Evolutionary conservation across 176 grass and related monocot species (phyloP), one percentile per base, ranked within the genome.

Genomic region (Ampelocalamus luodianensis): DNA sequence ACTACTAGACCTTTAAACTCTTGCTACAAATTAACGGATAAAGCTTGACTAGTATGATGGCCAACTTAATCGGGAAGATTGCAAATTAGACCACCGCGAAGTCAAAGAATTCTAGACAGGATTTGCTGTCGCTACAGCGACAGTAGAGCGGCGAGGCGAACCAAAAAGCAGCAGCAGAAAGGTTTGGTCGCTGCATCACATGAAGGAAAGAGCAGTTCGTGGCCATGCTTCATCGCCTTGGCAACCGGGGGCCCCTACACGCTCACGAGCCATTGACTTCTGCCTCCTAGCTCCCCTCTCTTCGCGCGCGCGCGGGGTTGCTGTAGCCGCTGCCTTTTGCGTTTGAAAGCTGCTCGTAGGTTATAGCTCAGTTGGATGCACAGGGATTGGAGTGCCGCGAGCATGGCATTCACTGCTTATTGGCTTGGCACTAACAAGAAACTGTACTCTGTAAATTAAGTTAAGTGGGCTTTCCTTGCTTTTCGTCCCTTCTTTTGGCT

Each of bases 101-200:
- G 87, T 60, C 81, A 74, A 79, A 16, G 68, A 68, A 68, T 85
- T 68, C 29, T 56, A 6, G 68, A 89, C 60, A 59, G 27, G 39
- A 36, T 6, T 18, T n/a, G 37, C 48, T 85, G 76, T 66, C 14
- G 38, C 50, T 26, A 85, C 68, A 79, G 75, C 68, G 68, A 85
- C 81, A 3, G 13, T 2, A 10, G 79, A 77, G 64, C 48, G n/a
- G 12, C 77, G 48, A 39, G 45, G 50, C 16, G 42, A 59, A n/a
- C 64, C 4, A 0, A 34, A 70, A 44, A 59, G 54, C 23, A 11
- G 13, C 10, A 8, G 10, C 18, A 36, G 32, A 54, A 69, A 79
- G 32, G 27, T 24, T 24, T 18, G 26, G 66, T 36, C 66, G 76
- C 76, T 18, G 56, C 45, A 29, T 42, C 55, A 82, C 83, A 70